Percentiles rank a stretch among this genome's conserved stretches.
These are phyloP conservation scores for Ramaria sp. DNA, from an alignment of 768 basidiomycete species.

Conservation along the genomic window DNA sequence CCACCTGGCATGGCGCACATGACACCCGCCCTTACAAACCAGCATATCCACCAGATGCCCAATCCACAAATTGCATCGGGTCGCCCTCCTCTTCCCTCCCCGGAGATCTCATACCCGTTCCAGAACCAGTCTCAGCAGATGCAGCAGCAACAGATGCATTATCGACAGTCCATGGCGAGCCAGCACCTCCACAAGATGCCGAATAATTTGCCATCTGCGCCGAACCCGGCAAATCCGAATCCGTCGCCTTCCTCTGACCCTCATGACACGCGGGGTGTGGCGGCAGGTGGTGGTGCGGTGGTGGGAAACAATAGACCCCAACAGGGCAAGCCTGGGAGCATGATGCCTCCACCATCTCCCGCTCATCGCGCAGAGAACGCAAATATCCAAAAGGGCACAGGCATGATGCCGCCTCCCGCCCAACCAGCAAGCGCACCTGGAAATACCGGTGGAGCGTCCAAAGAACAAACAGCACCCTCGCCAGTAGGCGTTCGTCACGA, in stretches of 20 bases:
- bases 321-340: conserved; percentile 12
- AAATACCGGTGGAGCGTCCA: conserved; percentile 23
- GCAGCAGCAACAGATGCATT: conserved; percentile 15
- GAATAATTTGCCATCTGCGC: not conserved
- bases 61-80: conserved; percentile 23
- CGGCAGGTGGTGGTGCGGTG: conserved; percentile 4
- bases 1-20: conserved; percentile 22
- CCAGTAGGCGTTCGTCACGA: not conserved
- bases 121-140: conserved; percentile 11
- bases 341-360: conserved; percentile 40
- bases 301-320: conserved; percentile 7
- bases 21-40: conserved; percentile 28
- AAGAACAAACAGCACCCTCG: conserved; percentile 24
- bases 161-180: conserved; percentile 5
- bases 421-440: conserved; percentile 13
- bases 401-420: conserved; percentile 15
- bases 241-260: conserved; percentile 5
- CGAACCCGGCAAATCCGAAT: not conserved
- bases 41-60: conserved; percentile 23
- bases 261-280: not conserved
- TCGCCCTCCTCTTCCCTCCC: conserved; percentile 14
- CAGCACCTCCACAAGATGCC: conserved; percentile 7
- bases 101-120: not conserved
- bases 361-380: conserved; percentile 20
- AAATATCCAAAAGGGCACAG: conserved; percentile 14